phyloP scores from a whole-genome alignment of 805 yeast genomes.

The Yarrowia bubula region DNA sequence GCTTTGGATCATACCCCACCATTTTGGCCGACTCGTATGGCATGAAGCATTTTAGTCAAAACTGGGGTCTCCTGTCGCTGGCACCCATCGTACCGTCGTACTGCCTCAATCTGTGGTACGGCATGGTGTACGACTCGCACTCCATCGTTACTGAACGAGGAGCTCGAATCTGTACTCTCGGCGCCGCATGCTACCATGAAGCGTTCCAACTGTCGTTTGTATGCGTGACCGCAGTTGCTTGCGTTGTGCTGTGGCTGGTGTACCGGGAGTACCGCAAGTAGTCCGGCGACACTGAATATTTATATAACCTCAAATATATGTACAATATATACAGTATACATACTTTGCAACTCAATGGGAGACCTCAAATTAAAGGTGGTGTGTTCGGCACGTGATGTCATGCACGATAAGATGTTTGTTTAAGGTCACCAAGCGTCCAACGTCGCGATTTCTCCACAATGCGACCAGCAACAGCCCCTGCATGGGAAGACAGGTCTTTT shows the following conservation, averaged over 20 bases:
- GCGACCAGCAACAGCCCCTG: slow-evolving; percentile 20
- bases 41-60: slow-evolving; percentile 60
- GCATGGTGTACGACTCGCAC: slow-evolving; percentile 58
- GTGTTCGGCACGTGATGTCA: background rate
- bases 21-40: slow-evolving; percentile 75
- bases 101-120: slow-evolving; percentile 61
- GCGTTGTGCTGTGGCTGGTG: slow-evolving; percentile 14
- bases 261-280: slow-evolving; percentile 17
- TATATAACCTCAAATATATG: background rate
- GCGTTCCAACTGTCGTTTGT: slow-evolving; percentile 29
- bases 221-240: slow-evolving; percentile 1
- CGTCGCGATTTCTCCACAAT: background rate
- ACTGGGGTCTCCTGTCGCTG: slow-evolving; percentile 69
- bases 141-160: slow-evolving; percentile 31
- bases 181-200: slow-evolving; percentile 32
- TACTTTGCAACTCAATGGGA: background rate
- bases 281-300: background rate
- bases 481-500: background rate
- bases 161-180: slow-evolving; percentile 31
- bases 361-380: background rate
- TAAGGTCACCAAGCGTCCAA: slow-evolving; percentile 1
- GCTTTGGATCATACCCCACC: slow-evolving; percentile 73
- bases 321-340: background rate
- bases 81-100: slow-evolving; percentile 65
- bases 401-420: slow-evolving; percentile 10